Evolutionary conservation across 225 moss, liverwort and hornwort species (phyloP).

Genomic region (Marchantia polymorpha): DNA sequence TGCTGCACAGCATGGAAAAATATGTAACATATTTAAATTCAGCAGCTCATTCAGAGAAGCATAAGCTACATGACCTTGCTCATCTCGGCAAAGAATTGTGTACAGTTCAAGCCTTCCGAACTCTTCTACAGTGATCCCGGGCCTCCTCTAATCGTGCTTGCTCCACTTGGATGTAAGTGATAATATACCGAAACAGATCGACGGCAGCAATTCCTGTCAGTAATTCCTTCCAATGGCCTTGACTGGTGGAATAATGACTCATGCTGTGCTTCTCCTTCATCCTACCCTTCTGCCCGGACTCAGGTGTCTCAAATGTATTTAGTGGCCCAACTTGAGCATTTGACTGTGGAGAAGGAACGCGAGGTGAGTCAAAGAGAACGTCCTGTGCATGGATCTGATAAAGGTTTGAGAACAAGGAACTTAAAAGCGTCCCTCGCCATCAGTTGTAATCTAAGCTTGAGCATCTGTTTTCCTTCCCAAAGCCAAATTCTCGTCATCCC

Average conservation of each 20-base stretch:
- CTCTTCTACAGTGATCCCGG: not conserved
- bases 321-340: not conserved
- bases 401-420: not conserved
- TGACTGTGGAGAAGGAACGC: not conserved
- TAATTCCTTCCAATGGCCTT: slow-evolving; percentile 12
- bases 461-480: slow-evolving; percentile 39
- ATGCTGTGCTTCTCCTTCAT: slow-evolving; percentile 19
- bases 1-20: not conserved
- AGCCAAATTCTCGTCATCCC: slow-evolving; percentile 23
- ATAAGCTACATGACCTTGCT: not conserved
- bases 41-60: not conserved
- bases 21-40: not conserved
- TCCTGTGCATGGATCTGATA: slow-evolving; percentile 7
- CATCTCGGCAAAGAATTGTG: slow-evolving; percentile 6
- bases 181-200: slow-evolving; percentile 6
- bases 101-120: not conserved
- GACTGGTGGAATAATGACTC: not conserved
- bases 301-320: not conserved
- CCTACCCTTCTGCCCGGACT: slow-evolving; percentile 2
- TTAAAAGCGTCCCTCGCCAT: not conserved
- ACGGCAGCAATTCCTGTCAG: slow-evolving; percentile 7
- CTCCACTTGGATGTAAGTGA: slow-evolving; percentile 15
- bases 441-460: slow-evolving; percentile 23
- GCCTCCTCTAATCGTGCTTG: slow-evolving; percentile 16
- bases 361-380: not conserved